A percentile compares a stretch with the other conserved stretches of the same genome.
These are phyloP conservation scores for Acanthochlamys bracteata DNA, from an alignment of 106 monocot species.

Conservation along the genomic window DNA sequence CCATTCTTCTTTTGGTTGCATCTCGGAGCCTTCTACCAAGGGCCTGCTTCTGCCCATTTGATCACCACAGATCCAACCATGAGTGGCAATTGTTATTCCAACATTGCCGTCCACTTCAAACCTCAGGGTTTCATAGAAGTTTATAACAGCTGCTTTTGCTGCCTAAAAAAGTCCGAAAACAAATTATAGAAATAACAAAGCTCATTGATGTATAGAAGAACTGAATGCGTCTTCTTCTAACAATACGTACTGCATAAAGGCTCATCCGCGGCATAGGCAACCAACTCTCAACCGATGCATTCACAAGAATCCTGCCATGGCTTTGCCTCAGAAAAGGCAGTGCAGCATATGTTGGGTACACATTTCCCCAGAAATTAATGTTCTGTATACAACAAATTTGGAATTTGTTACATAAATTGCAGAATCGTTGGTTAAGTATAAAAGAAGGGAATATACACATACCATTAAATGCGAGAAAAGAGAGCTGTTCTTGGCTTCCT, in stretches of 20 bases:
- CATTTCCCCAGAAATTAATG: conserved; percentile 48
- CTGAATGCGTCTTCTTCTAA: too few relatives aligned
- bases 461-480: conserved; percentile 59
- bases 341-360: conserved; percentile 39
- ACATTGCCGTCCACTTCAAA: conserved; percentile 62
- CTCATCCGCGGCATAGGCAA: conserved; percentile 45
- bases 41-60: conserved; percentile 52
- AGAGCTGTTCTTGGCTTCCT: conserved; percentile 46
- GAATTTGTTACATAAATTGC: not conserved
- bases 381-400: conserved; percentile 19
- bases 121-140: conserved; percentile 73
- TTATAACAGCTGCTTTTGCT: conserved; percentile 73
- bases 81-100: conserved; percentile 71
- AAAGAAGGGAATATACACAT: not conserved
- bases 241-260: conserved; percentile 27
- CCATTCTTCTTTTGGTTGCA: conserved; percentile 80
- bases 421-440: not conserved
- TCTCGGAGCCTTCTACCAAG: conserved; percentile 76
- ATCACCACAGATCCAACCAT: conserved; percentile 66
- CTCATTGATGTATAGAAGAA: not conserved
- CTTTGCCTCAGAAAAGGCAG: conserved; percentile 34
- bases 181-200: too few relatives aligned
- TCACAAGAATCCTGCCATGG: conserved; percentile 26
- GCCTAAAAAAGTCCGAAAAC: too few relatives aligned
- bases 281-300: conserved; percentile 37